Base-by-base conservation (phyloP, 257 asterid genomes). In the Verbena officinalis region DNA sequence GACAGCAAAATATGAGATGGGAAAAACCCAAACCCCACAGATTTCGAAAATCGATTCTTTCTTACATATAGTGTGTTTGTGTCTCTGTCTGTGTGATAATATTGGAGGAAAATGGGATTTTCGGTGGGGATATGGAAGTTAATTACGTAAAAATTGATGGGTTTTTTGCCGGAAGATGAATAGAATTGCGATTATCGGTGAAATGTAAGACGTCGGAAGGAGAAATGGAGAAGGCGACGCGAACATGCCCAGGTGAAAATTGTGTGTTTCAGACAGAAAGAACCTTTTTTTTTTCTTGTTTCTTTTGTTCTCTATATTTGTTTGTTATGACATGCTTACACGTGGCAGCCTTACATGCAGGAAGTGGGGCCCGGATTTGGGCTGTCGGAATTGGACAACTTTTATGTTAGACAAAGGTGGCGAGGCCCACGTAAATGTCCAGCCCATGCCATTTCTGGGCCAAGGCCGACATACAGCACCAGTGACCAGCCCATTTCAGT, bases 151-250 rank as follows among this genome's bases (percentile, higher is more conserved):
- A 48, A 55, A 19, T n/a, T 38, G 49, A 46, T 12, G 66, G 66
- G 61, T 21, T 43, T 43, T 62, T 17, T 15, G 14, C 0, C 54
- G 59, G 40, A 46, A 22, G 27, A 45, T 4, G 48, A 9, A 27
- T 2, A 71, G 45, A 21, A 10, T 9, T 54, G 31, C 48, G 72
- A n/a, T 65, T 72, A 27, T 65, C 73, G 68, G 64, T 72, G 73
- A 27, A 51, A 38, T 36, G 51, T 50, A n/a, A 10, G 59, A 5
- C 14, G 55, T 36, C 49, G 48, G 55, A 14, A 24, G 48, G 10
- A 36, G 14, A 19, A 46, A 55, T 44, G 62, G 68, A 22, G 67
- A 11, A 51, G 34, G 39, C 10, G 27, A 52, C 15, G 57, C 55
- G 72, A 39, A 24, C 50, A 40, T 6, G 56, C 33, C n/a, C n/a